These are phyloP conservation scores for Arthroderma sp. DNA, from an alignment of 2,329 filamentous ascomycete genomes.

Conservation along the genomic window DNA sequence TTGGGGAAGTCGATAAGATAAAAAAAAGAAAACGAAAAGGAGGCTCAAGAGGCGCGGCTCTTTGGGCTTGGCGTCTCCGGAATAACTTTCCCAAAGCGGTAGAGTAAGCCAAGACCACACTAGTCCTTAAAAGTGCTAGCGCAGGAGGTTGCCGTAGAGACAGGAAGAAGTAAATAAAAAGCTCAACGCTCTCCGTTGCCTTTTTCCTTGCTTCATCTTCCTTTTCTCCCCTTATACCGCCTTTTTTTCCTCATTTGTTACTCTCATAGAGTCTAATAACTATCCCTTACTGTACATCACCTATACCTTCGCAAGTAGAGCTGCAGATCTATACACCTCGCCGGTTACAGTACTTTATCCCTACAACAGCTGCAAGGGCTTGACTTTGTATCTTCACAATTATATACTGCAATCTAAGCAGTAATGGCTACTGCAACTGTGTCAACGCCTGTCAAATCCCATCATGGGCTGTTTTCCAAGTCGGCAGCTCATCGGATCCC, in stretches of 20 bases:
- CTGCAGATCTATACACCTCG: conserved; percentile 7
- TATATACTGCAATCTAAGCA: conserved; percentile 18
- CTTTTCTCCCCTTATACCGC: conserved; percentile 14
- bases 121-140: conserved; percentile 28
- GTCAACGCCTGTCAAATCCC: conserved; percentile 88
- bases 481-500: conserved; percentile 92
- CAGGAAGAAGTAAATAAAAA: conserved; percentile 20
- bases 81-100: conserved; percentile 3
- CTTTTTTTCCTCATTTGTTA: conserved; percentile 19
- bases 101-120: conserved; percentile 10
- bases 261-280: conserved; percentile 12
- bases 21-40: not conserved
- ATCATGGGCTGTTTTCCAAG: conserved; percentile 79
- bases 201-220: conserved; percentile 10
- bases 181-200: not conserved
- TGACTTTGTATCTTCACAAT: too few relatives aligned
- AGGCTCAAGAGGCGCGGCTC: not conserved
- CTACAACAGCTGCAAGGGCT: too few relatives aligned
- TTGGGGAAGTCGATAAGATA: not conserved
- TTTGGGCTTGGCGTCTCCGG: not conserved
- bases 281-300: conserved; percentile 10
- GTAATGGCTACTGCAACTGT: conserved; percentile 73
- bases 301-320: conserved; percentile 19
- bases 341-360: too few relatives aligned
- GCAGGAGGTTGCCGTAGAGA: conserved; percentile 28